Conservation (phyloP, 257 asterid species). For the Ilex asprella region DNA sequence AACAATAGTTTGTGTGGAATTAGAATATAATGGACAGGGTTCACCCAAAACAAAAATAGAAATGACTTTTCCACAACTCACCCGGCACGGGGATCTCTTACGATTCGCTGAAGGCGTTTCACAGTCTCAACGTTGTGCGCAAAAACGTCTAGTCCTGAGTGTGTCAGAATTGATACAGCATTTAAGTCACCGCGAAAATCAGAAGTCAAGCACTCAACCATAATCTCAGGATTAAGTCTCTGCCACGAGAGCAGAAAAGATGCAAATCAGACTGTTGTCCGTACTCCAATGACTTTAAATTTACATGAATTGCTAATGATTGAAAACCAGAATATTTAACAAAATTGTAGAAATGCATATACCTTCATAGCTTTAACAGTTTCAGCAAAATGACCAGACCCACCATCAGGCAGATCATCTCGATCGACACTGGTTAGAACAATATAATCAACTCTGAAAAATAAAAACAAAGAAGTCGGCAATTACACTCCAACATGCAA, state of each 20-base stretch:
- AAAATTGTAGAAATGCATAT: not conserved
- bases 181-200: constrained; percentile 90
- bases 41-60: not conserved
- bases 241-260: constrained; percentile 27
- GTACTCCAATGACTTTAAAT: not conserved
- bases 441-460: constrained; percentile 85
- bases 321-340: not conserved
- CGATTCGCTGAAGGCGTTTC: constrained; percentile 80
- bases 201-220: constrained; percentile 94
- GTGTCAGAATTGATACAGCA: constrained; percentile 70
- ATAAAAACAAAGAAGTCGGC: constrained; percentile 9
- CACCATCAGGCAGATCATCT: constrained; percentile 95
- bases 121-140: constrained; percentile 96
- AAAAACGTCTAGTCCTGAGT: constrained; percentile 90
- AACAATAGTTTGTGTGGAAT: not conserved
- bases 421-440: constrained; percentile 96
- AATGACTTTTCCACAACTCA: constrained; percentile 28
- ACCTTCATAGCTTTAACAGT: constrained; percentile 95
- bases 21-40: not conserved
- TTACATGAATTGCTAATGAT: not conserved
- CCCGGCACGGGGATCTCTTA: constrained; percentile 99
- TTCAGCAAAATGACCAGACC: constrained; percentile 93
- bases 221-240: constrained; percentile 79
- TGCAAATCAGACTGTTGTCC: constrained; percentile 20
- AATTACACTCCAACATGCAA: too few relatives aligned